Evolutionary conservation across 805 yeast species (phyloP), one percentile per base, ranked within the genome.

Genomic region (Candida sakaeoensis): DNA sequence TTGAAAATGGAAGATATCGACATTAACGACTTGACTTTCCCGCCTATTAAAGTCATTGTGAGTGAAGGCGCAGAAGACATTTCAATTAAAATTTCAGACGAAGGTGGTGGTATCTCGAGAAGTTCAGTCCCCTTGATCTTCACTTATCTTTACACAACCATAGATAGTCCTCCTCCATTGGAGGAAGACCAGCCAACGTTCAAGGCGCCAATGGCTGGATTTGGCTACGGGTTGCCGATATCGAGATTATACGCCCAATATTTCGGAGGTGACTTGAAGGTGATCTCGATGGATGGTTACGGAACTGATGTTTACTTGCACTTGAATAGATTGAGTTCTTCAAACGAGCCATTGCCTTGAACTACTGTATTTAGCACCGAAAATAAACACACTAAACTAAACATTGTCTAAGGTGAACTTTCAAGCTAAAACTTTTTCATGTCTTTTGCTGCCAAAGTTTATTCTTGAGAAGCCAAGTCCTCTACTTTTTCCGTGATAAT

Each of bases 281-380:
- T 89, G 53, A 88, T 87, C 41, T 79, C 88, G 24, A 86, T 89
- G 95, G 96, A 88, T 61, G 95, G 95, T 7, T 86, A 88, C 54
- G 96, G 96, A 12, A 88, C 96, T 1, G 96, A 88, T 57, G 96
- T 86, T 2, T 89, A 88, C 53, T 61, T 89, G 54, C 96, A 89
- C 62, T 70, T 88, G 57, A 88, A 88, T 60, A 70, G 95, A 40
- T 74, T 88, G 51, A 79, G 84, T 50, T 76, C 84, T 37, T 76
- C 82, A 3, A 74, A 79, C 41, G 95, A 85, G 61, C 93, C 91
- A 4, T 60, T 79, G 40, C 79, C 79, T 42, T 74, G n/a, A n/a
- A n/a, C n/a, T n/a, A n/a, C n/a, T n/a, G n/a, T n/a, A n/a, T n/a
- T n/a, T n/a, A n/a, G n/a, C n/a, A n/a, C n/a, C n/a, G n/a, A n/a